Percentiles rank a stretch among this genome's conserved stretches.
phyloP scores from a whole-genome alignment of 768 basidiomycete genomes.

The Lenzites betulinus region DNA sequence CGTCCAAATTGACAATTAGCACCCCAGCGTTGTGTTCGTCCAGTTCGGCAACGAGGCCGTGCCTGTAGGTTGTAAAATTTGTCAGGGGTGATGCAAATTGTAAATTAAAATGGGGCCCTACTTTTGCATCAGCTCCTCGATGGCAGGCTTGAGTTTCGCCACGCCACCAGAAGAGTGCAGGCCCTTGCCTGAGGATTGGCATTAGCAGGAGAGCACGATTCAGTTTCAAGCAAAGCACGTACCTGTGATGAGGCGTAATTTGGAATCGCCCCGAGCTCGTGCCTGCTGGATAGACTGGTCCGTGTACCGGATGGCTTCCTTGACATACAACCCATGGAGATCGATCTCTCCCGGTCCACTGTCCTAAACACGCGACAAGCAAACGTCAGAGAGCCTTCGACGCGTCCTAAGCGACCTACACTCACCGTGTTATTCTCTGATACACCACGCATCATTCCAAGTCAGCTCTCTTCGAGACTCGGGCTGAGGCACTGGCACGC shows the following conservation, averaged over 20 bases:
- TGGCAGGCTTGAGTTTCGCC: slow-evolving; percentile 90
- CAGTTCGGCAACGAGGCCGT: slow-evolving; percentile 68
- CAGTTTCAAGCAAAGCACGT: slow-evolving; percentile 30
- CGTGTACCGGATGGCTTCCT: slow-evolving; percentile 79
- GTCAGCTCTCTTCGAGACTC: not conserved
- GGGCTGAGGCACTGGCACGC: not conserved
- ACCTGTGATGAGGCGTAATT: slow-evolving; percentile 87
- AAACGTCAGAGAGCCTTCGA: not conserved
- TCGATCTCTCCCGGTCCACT: slow-evolving; percentile 78
- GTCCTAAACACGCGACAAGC: slow-evolving; percentile 41
- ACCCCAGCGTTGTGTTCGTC: slow-evolving; percentile 87
- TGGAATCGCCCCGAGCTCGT: slow-evolving; percentile 57
- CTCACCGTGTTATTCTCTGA: slow-evolving; percentile 76
- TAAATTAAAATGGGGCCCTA: slow-evolving; percentile 34
- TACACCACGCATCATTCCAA: not conserved
- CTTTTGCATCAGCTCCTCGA: slow-evolving; percentile 86
- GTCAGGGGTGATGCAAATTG: not conserved
- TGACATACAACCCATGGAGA: slow-evolving; percentile 91
- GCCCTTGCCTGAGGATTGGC: slow-evolving; percentile 65
- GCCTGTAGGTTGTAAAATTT: slow-evolving; percentile 42
- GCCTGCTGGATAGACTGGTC: slow-evolving; percentile 74
- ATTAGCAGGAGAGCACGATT: no score
- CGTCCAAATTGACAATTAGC: slow-evolving; percentile 72
- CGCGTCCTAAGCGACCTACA: no score
- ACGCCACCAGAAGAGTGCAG: slow-evolving; percentile 75